Evolutionary conservation across 2,329 filamentous ascomycete genomes (phyloP).

Genomic region (Trichocomaceae sp.): DNA sequence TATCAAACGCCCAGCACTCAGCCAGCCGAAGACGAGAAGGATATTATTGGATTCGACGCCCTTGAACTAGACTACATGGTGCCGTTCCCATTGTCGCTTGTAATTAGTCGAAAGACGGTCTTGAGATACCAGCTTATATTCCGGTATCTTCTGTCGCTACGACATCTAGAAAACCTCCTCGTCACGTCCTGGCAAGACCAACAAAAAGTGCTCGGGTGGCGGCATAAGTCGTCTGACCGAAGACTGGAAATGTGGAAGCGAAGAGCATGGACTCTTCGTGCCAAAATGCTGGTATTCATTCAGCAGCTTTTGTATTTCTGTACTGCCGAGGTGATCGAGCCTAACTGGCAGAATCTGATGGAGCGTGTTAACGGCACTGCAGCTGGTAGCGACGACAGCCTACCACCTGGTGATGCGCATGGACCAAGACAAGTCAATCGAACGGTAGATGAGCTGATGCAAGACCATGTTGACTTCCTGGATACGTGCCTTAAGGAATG

Average conservation of each 20-base stretch:
- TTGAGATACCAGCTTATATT: constrained; percentile 95
- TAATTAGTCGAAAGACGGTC: constrained; percentile 94
- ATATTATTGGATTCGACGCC: constrained; percentile 83
- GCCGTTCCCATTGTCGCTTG: constrained; percentile 89
- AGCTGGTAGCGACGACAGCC: constrained; percentile 29
- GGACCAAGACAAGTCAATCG: constrained; percentile 51
- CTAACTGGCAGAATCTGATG: constrained; percentile 94
- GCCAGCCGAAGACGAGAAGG: constrained; percentile 65
- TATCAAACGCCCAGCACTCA: constrained; percentile 66
- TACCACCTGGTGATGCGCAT: constrained; percentile 21
- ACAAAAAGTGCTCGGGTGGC: constrained; percentile 73
- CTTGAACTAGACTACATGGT: constrained; percentile 91
- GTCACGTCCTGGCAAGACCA: constrained; percentile 87
- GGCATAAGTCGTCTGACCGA: constrained; percentile 65
- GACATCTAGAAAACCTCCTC: constrained; percentile 81
- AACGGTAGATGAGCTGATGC: constrained; percentile 96
- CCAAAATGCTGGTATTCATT: constrained; percentile 93
- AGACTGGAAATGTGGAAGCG: constrained; percentile 88
- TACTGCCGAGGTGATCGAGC: constrained; percentile 93
- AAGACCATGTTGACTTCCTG: constrained; percentile 96
- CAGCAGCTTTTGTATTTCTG: constrained; percentile 97
- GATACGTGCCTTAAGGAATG: constrained; percentile 98
- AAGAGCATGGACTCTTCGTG: constrained; percentile 81
- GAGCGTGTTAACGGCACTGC: constrained; percentile 62
- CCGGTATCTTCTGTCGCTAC: constrained; percentile 82